phyloP scores from a whole-genome alignment of 345 rosid genomes.

The Viola odorata region DNA sequence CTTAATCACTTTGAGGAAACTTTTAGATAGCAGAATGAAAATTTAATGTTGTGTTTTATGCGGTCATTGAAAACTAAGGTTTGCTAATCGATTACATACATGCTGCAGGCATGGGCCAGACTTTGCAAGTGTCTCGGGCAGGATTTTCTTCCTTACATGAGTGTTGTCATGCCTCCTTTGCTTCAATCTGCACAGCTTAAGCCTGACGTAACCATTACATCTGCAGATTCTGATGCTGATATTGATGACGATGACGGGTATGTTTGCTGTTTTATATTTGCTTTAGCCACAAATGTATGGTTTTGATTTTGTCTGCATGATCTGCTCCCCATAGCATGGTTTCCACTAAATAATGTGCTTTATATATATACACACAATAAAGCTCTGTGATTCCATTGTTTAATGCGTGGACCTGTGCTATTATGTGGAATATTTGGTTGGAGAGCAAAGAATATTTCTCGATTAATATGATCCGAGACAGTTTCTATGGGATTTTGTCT shows the following conservation, averaged over 20 bases:
- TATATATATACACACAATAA: background rate
- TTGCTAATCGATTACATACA: background rate
- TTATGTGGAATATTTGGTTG: no score
- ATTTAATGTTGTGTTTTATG: background rate
- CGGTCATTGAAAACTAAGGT: background rate
- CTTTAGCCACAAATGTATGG: background rate
- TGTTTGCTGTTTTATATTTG: slow-evolving; percentile 3
- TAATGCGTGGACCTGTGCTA: no score
- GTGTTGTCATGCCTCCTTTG: slow-evolving; percentile 93
- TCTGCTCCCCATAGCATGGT: background rate
- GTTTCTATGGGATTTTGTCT: no score
- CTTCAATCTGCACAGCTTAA: slow-evolving; percentile 95
- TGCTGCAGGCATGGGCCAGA: slow-evolving; percentile 91
- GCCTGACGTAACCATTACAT: slow-evolving; percentile 94
- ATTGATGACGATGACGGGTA: slow-evolving; percentile 90
- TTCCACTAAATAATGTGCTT: background rate
- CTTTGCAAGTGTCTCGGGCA: slow-evolving; percentile 97
- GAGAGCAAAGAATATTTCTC: no score
- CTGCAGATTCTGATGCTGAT: slow-evolving; percentile 92
- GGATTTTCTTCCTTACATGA: slow-evolving; percentile 97
- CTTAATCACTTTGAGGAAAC: background rate
- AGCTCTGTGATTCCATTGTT: background rate
- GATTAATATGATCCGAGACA: no score
- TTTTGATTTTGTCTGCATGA: background rate
- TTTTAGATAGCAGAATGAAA: background rate